Evolutionary conservation across 2,329 filamentous ascomycete species (phyloP).

Genomic region (Thielaviopsis musarum): DNA sequence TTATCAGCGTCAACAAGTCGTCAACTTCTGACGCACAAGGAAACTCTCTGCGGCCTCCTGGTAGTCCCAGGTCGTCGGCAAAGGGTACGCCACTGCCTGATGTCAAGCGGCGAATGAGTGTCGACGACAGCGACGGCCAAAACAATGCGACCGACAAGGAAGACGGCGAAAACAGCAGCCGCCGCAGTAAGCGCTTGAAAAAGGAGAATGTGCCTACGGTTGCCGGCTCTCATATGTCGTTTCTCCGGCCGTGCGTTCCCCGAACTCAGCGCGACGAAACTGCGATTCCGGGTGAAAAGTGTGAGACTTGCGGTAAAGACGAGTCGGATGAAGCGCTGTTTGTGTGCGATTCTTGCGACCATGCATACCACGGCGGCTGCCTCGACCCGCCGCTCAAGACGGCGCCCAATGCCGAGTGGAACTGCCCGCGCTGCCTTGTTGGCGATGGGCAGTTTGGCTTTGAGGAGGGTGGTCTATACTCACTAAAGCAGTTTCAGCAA

Average conservation of each 20-base stretch:
- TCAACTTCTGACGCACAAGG: not conserved
- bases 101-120: slow-evolving; percentile 63
- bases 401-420: slow-evolving; percentile 79
- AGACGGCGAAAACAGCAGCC: slow-evolving; percentile 49
- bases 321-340: slow-evolving; percentile 57
- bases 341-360: slow-evolving; percentile 81
- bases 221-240: slow-evolving; percentile 90
- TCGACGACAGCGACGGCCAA: slow-evolving; percentile 34
- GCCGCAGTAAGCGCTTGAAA: slow-evolving; percentile 83
- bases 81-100: slow-evolving; percentile 45
- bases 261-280: slow-evolving; percentile 41
- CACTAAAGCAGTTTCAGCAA: slow-evolving; percentile 86
- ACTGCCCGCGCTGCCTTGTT: slow-evolving; percentile 86
- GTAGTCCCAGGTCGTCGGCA: slow-evolving; percentile 44
- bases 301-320: slow-evolving; percentile 69
- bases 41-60: slow-evolving; percentile 15
- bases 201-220: slow-evolving; percentile 70
- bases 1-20: slow-evolving; percentile 45
- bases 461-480: slow-evolving; percentile 91
- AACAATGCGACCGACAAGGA: slow-evolving; percentile 33
- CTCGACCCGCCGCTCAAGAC: slow-evolving; percentile 69
- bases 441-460: slow-evolving; percentile 96
- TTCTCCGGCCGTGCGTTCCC: slow-evolving; percentile 68
- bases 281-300: slow-evolving; percentile 42
- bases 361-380: slow-evolving; percentile 72